Conservation (phyloP, 441 rosid species). For the Heliophila coronopifolia region DNA sequence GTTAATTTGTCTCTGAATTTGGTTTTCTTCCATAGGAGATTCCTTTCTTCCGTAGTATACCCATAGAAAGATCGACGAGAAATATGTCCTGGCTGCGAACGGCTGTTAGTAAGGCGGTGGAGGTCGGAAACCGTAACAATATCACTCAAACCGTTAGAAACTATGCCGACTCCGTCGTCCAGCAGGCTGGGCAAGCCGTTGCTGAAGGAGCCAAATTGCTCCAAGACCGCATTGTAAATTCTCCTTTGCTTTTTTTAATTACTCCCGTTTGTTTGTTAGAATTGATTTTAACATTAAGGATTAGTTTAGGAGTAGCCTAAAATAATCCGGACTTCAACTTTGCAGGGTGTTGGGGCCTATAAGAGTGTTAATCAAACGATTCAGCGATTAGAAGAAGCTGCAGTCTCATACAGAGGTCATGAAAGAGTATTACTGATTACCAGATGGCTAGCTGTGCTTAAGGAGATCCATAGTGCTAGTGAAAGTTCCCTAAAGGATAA, state of each 20-base stretch:
- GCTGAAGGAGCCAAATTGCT: conserved; percentile 92
- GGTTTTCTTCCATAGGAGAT: conserved; percentile 12
- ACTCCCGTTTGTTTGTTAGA: background rate
- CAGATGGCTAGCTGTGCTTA: conserved; percentile 77
- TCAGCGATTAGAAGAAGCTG: conserved; percentile 84
- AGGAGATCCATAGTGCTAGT: conserved; percentile 53
- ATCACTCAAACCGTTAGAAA: conserved; percentile 76
- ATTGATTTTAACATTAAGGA: background rate
- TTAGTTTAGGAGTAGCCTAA: background rate
- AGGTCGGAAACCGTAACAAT: conserved; percentile 86
- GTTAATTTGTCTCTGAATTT: conserved; percentile 12
- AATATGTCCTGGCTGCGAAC: conserved; percentile 85
- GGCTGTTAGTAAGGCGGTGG: conserved; percentile 87
- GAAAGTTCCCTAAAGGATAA: conserved; percentile 39
- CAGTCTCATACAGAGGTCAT: conserved; percentile 64
- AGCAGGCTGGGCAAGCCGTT: conserved; percentile 94
- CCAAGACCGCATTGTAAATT: conserved; percentile 82
- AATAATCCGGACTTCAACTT: background rate
- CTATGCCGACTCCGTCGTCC: conserved; percentile 92
- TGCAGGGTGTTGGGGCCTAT: conserved; percentile 50
- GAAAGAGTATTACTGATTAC: conserved; percentile 68
- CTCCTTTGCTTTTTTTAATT: background rate
- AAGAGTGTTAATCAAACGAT: conserved; percentile 69
- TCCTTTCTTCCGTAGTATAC: background rate
- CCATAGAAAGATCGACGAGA: conserved; percentile 15